phyloP scores from a whole-genome alignment of 2,329 filamentous ascomycete species.

The Aureobasidium subglaciale region DNA sequence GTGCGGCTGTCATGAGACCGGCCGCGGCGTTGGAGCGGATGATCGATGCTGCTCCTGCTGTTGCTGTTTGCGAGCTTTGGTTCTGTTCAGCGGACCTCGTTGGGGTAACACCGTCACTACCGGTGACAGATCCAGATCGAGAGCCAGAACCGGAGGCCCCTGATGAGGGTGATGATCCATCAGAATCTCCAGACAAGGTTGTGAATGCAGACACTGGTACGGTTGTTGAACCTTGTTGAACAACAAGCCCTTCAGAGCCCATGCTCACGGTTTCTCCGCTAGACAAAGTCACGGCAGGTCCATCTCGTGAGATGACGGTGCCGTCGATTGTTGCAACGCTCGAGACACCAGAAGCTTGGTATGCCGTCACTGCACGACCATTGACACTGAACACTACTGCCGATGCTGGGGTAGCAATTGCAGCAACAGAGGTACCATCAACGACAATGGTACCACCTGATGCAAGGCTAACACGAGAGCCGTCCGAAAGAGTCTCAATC shows the following conservation, averaged over 20 bases:
- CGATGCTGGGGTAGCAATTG: background rate
- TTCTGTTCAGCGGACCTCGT: background rate
- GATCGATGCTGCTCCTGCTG: background rate
- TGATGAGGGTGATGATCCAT: background rate
- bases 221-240: background rate
- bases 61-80: background rate
- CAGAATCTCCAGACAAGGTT: background rate
- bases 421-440: background rate
- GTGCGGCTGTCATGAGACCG: background rate
- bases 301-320: slow-evolving; percentile 16
- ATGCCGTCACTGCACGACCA: slow-evolving; percentile 17
- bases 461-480: slow-evolving; percentile 18
- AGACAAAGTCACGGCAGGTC: slow-evolving; percentile 17
- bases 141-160: background rate
- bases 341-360: background rate
- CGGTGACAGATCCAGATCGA: background rate
- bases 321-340: slow-evolving; percentile 17
- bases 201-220: background rate
- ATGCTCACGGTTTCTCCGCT: slow-evolving; percentile 19
- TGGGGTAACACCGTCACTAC: background rate
- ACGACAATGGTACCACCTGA: slow-evolving; percentile 15
- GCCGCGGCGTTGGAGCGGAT: background rate
- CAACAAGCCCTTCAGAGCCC: background rate
- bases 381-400: slow-evolving; percentile 17
- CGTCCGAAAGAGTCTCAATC: slow-evolving; percentile 18